Evolutionary conservation across 2,329 filamentous ascomycete species (phyloP), one percentile per base, ranked within the genome.

Genomic region (Onygenales sp.): DNA sequence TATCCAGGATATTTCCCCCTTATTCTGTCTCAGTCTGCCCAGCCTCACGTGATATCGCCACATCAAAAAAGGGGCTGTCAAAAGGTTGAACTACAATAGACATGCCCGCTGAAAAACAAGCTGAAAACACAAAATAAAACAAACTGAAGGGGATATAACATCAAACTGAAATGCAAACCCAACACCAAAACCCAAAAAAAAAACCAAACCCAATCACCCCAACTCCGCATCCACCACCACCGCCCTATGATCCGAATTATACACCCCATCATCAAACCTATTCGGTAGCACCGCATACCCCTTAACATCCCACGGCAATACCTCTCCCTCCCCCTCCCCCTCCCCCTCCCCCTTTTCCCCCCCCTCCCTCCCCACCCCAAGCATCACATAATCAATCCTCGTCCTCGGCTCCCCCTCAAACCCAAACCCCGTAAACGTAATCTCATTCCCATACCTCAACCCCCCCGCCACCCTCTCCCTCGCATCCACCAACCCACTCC

Each of bases 361-460:
- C 42, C 13, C 21, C 34, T 37, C 49, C 10, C 32, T 47, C 42
- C 27, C 47, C 21, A 62, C 65, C 11, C 70, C 72, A 27, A 80
- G 58, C 56, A 79, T 73, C 32, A 81, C 62, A 63, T 77, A 80
- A 61, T 82, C 79, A 59, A 82, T 79, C 47, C 75, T 63, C 36
- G 64, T 67, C 21, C 63, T 61, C 39, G 65, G 61, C 55, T 70
- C 65, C 10, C 67, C 63, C 34, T 69, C 67, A 56, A 69, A 64
- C 17, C 67, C 67, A 62, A 82, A 82, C 0, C 76, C 78, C 6
- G 79, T 81, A 60, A 72, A 82, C 3, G 79, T 82, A 51, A 69
- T 67, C 43, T 70, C 59, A 55, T 81, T 67, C 1, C 80, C 79
- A 64, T 82, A 81, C 49, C 65, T 67, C 52, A 67, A 61, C 6